phyloP scores from a whole-genome alignment of 805 yeast species.

The Yamadazyma scolyti region DNA sequence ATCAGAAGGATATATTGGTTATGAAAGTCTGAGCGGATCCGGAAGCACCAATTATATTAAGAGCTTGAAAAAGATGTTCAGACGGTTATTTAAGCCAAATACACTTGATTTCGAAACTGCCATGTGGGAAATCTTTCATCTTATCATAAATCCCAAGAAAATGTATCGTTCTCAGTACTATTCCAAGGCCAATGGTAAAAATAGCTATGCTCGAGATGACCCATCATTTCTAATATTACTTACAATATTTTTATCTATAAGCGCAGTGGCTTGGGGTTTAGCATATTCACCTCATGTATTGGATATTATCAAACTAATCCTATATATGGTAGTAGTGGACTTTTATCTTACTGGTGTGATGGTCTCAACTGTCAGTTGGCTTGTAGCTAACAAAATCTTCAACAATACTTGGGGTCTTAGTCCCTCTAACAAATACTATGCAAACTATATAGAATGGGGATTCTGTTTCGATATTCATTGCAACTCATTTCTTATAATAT shows the following conservation, averaged over 20 bases:
- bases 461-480: slow-evolving; percentile 94
- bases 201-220: slow-evolving; percentile 84
- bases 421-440: slow-evolving; percentile 17
- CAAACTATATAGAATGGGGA: slow-evolving; percentile 74
- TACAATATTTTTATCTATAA: slow-evolving; percentile 58
- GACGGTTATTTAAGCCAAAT: slow-evolving; percentile 57
- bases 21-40: slow-evolving; percentile 1
- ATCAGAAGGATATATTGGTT: neutral
- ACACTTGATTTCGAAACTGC: slow-evolving; percentile 92
- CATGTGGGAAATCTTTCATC: slow-evolving; percentile 80
- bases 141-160: slow-evolving; percentile 71
- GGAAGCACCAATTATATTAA: slow-evolving; percentile 13
- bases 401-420: slow-evolving; percentile 28
- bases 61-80: slow-evolving; percentile 27
- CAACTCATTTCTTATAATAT: slow-evolving; percentile 77
- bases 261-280: slow-evolving; percentile 89
- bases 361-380: slow-evolving; percentile 72
- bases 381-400: slow-evolving; percentile 62
- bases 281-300: slow-evolving; percentile 65
- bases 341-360: slow-evolving; percentile 67
- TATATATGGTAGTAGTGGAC: slow-evolving; percentile 83
- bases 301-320: slow-evolving; percentile 61
- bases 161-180: slow-evolving; percentile 75
- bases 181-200: slow-evolving; percentile 45
- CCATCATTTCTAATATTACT: slow-evolving; percentile 81